A percentile compares a stretch with the other conserved stretches of the same genome.
Evolutionary conservation across 169 alveolate species (phyloP).

Genomic region (Amoebophrya sp.): DNA sequence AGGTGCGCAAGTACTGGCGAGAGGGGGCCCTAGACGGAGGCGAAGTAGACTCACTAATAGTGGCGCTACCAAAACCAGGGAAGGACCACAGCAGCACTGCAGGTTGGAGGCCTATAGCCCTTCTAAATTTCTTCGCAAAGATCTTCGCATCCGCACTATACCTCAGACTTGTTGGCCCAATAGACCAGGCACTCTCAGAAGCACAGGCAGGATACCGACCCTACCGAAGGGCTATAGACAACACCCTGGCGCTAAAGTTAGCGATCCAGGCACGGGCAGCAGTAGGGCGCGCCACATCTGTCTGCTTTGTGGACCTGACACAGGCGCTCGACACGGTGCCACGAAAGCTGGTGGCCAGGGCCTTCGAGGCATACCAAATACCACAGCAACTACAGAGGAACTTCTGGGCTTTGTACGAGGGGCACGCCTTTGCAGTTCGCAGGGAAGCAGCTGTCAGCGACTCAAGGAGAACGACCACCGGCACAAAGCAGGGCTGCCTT

Average conservation of each 20-base stretch:
- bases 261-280: neutral
- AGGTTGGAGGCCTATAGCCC: neutral
- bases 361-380: neutral
- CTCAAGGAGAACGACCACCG: neutral
- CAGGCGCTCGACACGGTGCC: neutral
- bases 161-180: neutral
- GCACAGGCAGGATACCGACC: neutral
- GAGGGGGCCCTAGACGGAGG: neutral
- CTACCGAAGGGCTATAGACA: neutral
- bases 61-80: neutral
- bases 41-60: neutral
- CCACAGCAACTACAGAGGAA: neutral
- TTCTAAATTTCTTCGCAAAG: neutral
- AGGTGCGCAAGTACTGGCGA: neutral
- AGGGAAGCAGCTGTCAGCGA: neutral
- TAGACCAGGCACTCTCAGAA: neutral
- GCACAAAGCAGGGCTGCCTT: conserved; percentile 23
- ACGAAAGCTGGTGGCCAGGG: neutral
- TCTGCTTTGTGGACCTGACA: neutral
- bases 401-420: neutral
- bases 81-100: neutral
- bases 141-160: neutral
- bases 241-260: neutral
- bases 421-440: neutral
- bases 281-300: neutral